Conservation (phyloP, 2,329 filamentous ascomycete genomes). For the Colletotrichum sp. region DNA sequence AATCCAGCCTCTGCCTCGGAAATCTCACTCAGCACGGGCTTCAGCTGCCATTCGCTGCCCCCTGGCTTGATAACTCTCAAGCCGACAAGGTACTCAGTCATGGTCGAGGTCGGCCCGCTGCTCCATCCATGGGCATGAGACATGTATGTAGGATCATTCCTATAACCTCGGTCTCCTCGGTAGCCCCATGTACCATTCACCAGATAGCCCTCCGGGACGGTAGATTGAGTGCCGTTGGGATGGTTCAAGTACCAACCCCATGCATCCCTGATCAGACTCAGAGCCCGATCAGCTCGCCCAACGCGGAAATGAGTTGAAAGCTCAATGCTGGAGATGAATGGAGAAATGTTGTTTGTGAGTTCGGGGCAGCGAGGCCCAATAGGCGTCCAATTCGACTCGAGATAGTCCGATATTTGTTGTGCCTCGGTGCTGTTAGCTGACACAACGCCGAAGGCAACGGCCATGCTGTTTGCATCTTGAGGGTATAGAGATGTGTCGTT, state of each 20-base stretch:
- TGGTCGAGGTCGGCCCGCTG: constrained; percentile 48
- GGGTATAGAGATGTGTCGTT: constrained; percentile 55
- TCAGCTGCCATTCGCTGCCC: neutral
- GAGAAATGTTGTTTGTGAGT: constrained; percentile 61
- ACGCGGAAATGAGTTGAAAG: constrained; percentile 59
- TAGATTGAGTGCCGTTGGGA: constrained; percentile 60
- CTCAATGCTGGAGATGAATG: constrained; percentile 64
- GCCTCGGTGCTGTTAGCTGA: constrained; percentile 25
- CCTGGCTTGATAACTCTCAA: constrained; percentile 24
- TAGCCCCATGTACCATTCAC: constrained; percentile 62
- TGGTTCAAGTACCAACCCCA: constrained; percentile 68
- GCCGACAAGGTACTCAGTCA: constrained; percentile 48
- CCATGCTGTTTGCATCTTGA: constrained; percentile 64
- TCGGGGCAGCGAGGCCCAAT: constrained; percentile 63
- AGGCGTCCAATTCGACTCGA: constrained; percentile 57
- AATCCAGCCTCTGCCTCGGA: neutral
- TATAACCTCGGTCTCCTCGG: constrained; percentile 52
- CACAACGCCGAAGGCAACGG: constrained; percentile 45
- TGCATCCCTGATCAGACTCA: constrained; percentile 57
- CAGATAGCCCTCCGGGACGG: constrained; percentile 65
- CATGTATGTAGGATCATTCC: constrained; percentile 47
- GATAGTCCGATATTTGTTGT: constrained; percentile 45
- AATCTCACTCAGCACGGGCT: neutral
- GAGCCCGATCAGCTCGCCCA: constrained; percentile 50
- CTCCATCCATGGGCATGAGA: constrained; percentile 55